A percentile compares a stretch with the other conserved stretches of the same genome.
phyloP scores from a whole-genome alignment of 2,329 filamentous ascomycete genomes.

The Beauveria australis region DNA sequence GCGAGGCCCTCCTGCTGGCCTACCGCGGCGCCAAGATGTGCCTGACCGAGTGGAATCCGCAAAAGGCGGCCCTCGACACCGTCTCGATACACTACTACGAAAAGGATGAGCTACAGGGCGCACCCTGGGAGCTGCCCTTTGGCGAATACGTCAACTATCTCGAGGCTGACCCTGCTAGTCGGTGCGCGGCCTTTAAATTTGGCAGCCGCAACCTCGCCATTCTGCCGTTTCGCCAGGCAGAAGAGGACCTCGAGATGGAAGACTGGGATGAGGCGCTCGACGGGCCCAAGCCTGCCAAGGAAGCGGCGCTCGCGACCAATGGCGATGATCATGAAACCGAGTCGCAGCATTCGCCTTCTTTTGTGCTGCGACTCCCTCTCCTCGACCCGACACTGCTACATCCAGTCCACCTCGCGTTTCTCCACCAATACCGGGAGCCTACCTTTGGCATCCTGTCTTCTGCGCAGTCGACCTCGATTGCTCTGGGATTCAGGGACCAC shows the following conservation, averaged over 20 bases:
- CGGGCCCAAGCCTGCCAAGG: constrained; percentile 51
- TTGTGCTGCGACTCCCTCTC: constrained; percentile 82
- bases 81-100: constrained; percentile 98
- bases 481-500: constrained; percentile 76
- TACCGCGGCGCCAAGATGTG: constrained; percentile 90
- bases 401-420: constrained; percentile 83
- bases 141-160: constrained; percentile 72
- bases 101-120: constrained; percentile 76
- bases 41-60: constrained; percentile 87
- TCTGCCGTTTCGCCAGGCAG: constrained; percentile 78
- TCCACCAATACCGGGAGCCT: constrained; percentile 94
- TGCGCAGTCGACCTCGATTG: constrained; percentile 61
- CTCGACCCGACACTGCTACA: constrained; percentile 82
- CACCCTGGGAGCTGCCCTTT: constrained; percentile 72
- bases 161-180: constrained; percentile 80
- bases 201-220: constrained; percentile 84
- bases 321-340: constrained; percentile 32
- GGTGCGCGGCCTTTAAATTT: constrained; percentile 93
- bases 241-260: constrained; percentile 84
- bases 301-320: constrained; percentile 26
- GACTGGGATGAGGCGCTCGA: constrained; percentile 82
- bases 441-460: constrained; percentile 93
- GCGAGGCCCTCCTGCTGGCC: constrained; percentile 74
- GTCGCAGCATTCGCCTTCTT: constrained; percentile 79
- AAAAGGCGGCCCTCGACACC: constrained; percentile 69